Evolutionary conservation across 192 early-diverging fungal genomes (phyloP), one percentile per base, ranked within the genome.

Genomic region (Umbelopsis ramanniana): DNA sequence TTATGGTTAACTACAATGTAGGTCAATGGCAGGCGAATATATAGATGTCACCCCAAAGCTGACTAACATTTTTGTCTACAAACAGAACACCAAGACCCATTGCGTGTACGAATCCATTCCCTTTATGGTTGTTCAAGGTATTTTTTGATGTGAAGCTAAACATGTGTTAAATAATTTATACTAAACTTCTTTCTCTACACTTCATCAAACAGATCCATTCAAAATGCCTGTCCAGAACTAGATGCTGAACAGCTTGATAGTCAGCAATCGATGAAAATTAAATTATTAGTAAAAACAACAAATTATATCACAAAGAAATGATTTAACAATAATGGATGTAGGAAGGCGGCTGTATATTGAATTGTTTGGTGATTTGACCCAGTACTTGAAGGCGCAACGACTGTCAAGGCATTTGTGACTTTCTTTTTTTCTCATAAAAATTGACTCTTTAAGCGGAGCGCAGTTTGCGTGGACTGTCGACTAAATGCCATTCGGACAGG

Each of bases 41-140:
- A 15, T n/a, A n/a, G 17, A 5, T n/a, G 1, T 21, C 48, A 17
- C 19, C 8, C 14, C 8, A 21, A 55, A 21, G 24, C 29, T 43
- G 11, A 17, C 21, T 17, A 46, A 46, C 52, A 24, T 21, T 55
- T 8, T 47, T 22, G 10, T 22, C 60, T 46, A 57, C 24, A 11
- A 12, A 52, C 45, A 75, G 74, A 71, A 72, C 37, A 78, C 76
- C 14, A 40, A 52, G 17, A 48, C 43, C 14, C 77, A 79, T 29
- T 79, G 77, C 47, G 77, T 79, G 0, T 79, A 72, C 68, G 77
- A 79, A 72, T 79, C 77, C 6, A 66, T 79, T 21, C 77, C 77
- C n/a, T 79, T 79, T 52, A 69, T 74, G 53, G 37, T 79, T 26
- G 47, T 79, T 33, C 77, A 79, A 72, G 68, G 74, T 48, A 73